Conservation (phyloP, 2,329 filamentous ascomycete genomes). For the Colletotrichum sansevieriae region DNA sequence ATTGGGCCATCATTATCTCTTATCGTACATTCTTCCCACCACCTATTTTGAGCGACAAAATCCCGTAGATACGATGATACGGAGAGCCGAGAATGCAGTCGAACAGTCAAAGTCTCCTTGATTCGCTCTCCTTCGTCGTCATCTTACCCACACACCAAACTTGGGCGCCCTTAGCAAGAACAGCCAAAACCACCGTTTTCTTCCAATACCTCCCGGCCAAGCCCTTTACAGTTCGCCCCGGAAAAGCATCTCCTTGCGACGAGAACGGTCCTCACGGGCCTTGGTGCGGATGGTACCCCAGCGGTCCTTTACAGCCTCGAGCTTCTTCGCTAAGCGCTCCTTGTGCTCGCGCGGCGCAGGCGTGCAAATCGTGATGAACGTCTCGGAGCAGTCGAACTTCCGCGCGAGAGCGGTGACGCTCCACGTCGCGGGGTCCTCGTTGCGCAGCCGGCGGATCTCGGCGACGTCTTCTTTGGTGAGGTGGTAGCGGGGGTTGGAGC, state of each 20-base stretch:
- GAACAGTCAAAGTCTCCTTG: background rate
- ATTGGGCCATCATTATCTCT: constrained; percentile 1
- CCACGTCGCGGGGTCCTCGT: constrained; percentile 67
- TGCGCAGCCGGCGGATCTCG: constrained; percentile 70
- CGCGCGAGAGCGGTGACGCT: constrained; percentile 66
- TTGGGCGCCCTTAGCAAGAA: background rate
- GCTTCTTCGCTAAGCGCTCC: constrained; percentile 57
- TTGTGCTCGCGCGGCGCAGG: constrained; percentile 63
- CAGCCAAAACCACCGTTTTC: background rate
- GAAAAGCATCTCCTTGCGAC: constrained; percentile 66
- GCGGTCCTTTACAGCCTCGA: constrained; percentile 63
- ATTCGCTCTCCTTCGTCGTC: background rate
- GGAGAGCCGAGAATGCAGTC: constrained; percentile 16
- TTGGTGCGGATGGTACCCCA: constrained; percentile 69
- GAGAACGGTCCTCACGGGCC: constrained; percentile 68
- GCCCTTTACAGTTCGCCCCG: constrained; percentile 61
- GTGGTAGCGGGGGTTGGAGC: constrained; percentile 59
- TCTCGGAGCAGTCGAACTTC: constrained; percentile 60
- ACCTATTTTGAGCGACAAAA: background rate
- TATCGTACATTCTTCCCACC: constrained; percentile 34
- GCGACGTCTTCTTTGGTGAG: constrained; percentile 67
- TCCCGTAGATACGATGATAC: constrained; percentile 24
- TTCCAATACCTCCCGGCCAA: background rate
- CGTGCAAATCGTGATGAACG: constrained; percentile 67
- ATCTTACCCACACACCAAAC: background rate